phyloP scores from a whole-genome alignment of 192 early-diverging fungal species.

The Podila horticola region DNA sequence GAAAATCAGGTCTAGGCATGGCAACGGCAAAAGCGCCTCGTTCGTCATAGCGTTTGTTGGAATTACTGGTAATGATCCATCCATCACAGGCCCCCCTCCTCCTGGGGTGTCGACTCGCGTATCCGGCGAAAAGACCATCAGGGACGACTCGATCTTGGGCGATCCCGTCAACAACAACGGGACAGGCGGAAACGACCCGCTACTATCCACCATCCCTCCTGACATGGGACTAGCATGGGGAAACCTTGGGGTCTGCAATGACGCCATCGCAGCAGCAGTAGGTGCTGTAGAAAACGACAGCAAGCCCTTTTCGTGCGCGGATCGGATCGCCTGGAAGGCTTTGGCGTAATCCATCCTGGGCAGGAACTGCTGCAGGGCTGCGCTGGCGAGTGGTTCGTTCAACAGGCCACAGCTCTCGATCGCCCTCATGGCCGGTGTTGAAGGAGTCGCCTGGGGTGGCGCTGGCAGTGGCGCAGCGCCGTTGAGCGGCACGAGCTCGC shows the following conservation, averaged over 20 bases:
- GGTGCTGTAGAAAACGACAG: slow-evolving; percentile 10
- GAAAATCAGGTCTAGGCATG: slow-evolving; percentile 33
- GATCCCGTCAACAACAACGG: not conserved
- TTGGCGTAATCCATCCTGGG: slow-evolving; percentile 37
- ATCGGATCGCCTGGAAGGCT: slow-evolving; percentile 21
- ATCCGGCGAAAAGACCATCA: not conserved
- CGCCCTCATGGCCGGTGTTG: not conserved
- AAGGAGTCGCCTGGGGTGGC: not conserved
- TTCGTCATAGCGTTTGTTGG: not conserved
- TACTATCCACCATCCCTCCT: not conserved
- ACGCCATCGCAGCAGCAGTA: not conserved
- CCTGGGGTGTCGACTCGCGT: not conserved
- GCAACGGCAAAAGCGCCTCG: not conserved
- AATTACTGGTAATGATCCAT: not conserved
- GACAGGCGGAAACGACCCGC: not conserved
- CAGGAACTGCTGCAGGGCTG: slow-evolving; percentile 32
- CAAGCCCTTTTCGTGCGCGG: slow-evolving; percentile 33
- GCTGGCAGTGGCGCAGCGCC: not conserved
- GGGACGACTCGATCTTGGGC: not conserved
- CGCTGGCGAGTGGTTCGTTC: slow-evolving; percentile 29
- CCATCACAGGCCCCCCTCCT: not conserved
- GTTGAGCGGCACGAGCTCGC: not conserved
- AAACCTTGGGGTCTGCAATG: not conserved
- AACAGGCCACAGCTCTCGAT: slow-evolving; percentile 18
- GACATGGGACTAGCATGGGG: not conserved